Evolutionary conservation across 805 yeast genomes (phyloP).

Genomic region (Saturnispora mendoncae): DNA sequence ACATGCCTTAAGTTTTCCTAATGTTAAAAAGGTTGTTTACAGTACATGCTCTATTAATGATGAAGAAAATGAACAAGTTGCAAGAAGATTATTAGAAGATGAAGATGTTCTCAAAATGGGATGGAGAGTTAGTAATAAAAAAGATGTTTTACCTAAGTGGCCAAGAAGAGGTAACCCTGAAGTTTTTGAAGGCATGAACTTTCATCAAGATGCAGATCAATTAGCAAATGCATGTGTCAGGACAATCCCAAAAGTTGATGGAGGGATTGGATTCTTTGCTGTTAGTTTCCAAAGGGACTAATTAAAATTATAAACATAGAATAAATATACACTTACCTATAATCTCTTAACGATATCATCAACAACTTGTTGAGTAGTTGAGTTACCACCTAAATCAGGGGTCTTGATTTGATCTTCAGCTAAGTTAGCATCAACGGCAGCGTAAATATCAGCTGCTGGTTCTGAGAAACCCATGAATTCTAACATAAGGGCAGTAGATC

Average conservation of each 20-base stretch:
- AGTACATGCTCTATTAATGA: constrained; percentile 95
- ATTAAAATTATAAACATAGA: neutral
- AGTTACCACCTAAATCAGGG: constrained; percentile 91
- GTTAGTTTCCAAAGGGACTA: constrained; percentile 65
- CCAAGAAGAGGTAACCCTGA: constrained; percentile 68
- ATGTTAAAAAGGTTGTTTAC: constrained; percentile 70
- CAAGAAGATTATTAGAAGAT: constrained; percentile 64
- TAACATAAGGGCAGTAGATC: constrained; percentile 95
- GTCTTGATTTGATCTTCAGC: constrained; percentile 71
- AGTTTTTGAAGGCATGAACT: constrained; percentile 49
- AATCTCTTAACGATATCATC: constrained; percentile 65
- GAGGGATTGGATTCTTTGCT: constrained; percentile 98
- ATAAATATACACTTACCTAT: constrained; percentile 16
- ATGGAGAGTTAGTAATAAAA: constrained; percentile 60
- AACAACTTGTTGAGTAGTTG: constrained; percentile 79
- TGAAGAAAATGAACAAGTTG: constrained; percentile 91
- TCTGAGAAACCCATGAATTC: constrained; percentile 89
- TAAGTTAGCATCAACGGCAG: constrained; percentile 91
- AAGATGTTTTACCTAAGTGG: constrained; percentile 75
- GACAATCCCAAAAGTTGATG: constrained; percentile 78
- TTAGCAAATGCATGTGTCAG: constrained; percentile 84
- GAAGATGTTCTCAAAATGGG: constrained; percentile 54
- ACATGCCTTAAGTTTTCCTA: constrained; percentile 80
- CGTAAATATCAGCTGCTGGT: constrained; percentile 86
- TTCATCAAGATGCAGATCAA: constrained; percentile 31